These are phyloP conservation scores for Podospora comata DNA, from an alignment of 495 filamentous ascomycete species.

Conservation along the genomic window DNA sequence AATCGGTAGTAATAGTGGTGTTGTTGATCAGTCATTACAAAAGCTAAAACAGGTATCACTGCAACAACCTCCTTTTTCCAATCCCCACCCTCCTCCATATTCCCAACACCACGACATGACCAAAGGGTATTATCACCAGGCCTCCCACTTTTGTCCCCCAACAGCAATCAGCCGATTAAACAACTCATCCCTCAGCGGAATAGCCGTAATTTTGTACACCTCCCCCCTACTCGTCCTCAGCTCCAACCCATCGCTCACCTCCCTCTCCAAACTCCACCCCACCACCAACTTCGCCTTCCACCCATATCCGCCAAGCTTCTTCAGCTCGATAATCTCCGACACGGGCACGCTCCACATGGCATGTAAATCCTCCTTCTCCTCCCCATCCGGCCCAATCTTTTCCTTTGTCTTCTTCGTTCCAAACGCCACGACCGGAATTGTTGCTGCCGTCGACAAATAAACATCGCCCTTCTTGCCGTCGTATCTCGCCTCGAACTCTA, in stretches of 20 bases:
- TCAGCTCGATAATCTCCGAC: conserved; percentile 58
- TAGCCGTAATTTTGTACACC: conserved; percentile 63
- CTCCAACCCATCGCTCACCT: conserved; percentile 76
- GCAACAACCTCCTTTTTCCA: too few species aligned
- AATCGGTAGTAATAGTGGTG: too few species aligned
- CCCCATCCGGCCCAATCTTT: conserved; percentile 42
- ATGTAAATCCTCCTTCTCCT: conserved; percentile 51
- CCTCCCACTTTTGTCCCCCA: conserved; percentile 85
- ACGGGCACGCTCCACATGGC: conserved; percentile 54
- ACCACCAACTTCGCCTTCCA: conserved; percentile 87
- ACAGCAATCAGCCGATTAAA: conserved; percentile 84
- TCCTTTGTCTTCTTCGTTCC: conserved; percentile 38
- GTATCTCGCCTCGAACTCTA: conserved; percentile 71
- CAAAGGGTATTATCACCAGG: conserved; percentile 47
- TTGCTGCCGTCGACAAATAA: conserved; percentile 61
- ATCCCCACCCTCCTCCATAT: too few species aligned
- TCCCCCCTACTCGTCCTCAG: conserved; percentile 57
- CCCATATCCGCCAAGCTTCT: conserved; percentile 79
- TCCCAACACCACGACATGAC: too few species aligned
- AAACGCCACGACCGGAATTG: conserved; percentile 60
- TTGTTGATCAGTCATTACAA: too few species aligned
- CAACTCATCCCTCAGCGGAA: conserved; percentile 72
- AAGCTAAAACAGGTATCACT: too few species aligned
- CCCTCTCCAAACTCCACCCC: conserved; percentile 73
- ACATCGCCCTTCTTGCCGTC: conserved; percentile 69